phyloP scores from a whole-genome alignment of 306 rosid species.

The Oemleria cerasiformis region DNA sequence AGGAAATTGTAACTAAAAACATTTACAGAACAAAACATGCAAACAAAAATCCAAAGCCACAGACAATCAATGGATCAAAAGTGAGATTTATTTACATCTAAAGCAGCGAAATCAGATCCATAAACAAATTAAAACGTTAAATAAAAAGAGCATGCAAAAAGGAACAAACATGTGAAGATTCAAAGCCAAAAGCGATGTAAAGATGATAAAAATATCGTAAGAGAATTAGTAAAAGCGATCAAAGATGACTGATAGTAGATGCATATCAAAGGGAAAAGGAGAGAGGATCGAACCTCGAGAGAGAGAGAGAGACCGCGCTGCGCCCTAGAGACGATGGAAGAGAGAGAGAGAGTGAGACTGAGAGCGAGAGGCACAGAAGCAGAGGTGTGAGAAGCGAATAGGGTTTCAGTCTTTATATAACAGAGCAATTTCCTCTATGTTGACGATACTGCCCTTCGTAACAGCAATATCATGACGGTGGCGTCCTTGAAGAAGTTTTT shows the following conservation, averaged over 20 bases:
- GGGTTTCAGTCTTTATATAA: slow-evolving; percentile 4
- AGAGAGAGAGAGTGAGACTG: neutral
- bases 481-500: neutral
- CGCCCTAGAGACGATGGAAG: slow-evolving; percentile 30
- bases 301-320: neutral
- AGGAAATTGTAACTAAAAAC: neutral
- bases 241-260: neutral
- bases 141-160: neutral
- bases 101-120: neutral
- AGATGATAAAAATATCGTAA: neutral
- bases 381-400: neutral
- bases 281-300: slow-evolving; percentile 1
- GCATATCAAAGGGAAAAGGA: too few species aligned
- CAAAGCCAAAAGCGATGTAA: neutral
- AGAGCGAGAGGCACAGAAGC: neutral
- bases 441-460: slow-evolving; percentile 25
- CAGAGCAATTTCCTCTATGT: neutral
- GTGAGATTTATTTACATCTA: neutral
- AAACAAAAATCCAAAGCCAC: neutral
- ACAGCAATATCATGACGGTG: neutral
- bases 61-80: neutral
- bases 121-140: neutral
- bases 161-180: neutral
- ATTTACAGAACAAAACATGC: neutral
- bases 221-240: neutral